These are phyloP conservation scores for Termitomyces eurrhizus DNA, from an alignment of 768 basidiomycete species.

Conservation along the genomic window DNA sequence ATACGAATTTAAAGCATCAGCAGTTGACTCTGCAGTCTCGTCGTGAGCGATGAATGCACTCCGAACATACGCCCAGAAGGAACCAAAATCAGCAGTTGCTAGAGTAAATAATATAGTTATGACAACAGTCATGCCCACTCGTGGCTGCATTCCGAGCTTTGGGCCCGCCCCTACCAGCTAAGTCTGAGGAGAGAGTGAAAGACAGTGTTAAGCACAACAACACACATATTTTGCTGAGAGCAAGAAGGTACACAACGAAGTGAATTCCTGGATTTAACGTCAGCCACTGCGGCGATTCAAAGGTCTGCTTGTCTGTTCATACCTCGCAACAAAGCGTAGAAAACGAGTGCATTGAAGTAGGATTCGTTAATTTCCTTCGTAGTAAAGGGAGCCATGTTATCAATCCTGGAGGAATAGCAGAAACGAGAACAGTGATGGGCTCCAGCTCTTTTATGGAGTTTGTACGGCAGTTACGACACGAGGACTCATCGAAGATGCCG, in stretches of 20 bases:
- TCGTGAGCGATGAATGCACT: slow-evolving; percentile 12
- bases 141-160: slow-evolving; percentile 1
- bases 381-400: slow-evolving; percentile 3
- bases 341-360: slow-evolving; percentile 12
- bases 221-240: slow-evolving; percentile 10
- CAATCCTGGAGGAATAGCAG: background rate
- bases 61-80: slow-evolving; percentile 14
- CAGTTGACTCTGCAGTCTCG: slow-evolving; percentile 2
- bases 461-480: background rate
- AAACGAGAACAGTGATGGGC: background rate
- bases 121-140: slow-evolving; percentile 5
- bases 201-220: background rate
- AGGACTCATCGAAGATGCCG: background rate
- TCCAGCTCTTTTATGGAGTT: background rate
- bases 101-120: slow-evolving; percentile 9
- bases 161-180: slow-evolving; percentile 4
- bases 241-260: slow-evolving; percentile 6
- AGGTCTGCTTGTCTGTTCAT: background rate
- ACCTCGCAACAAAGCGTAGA: slow-evolving; percentile 14
- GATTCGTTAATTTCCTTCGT: slow-evolving; percentile 10
- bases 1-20: slow-evolving; percentile 9
- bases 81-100: slow-evolving; percentile 10
- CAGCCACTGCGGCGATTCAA: background rate
- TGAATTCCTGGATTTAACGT: slow-evolving; percentile 8
- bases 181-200: background rate